phyloP scores from a whole-genome alignment of 352 stramenopile species.

The Phytophthora hibernalis region DNA sequence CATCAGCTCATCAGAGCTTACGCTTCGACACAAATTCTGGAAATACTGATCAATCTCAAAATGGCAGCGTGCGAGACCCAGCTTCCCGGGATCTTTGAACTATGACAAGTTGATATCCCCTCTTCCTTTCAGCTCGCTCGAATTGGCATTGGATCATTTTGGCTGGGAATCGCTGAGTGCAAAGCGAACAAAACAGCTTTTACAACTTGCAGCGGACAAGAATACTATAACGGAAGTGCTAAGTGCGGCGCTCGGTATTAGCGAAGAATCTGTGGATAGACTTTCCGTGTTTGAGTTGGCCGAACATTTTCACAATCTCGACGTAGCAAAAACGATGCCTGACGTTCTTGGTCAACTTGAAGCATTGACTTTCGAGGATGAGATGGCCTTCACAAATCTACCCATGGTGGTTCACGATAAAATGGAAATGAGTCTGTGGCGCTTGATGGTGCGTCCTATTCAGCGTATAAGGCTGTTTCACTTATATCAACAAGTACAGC shows the following conservation, averaged over 20 bases:
- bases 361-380: conserved; percentile 6
- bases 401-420: conserved; percentile 29
- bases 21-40: background rate
- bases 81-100: background rate
- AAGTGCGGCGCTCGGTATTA: conserved; percentile 1
- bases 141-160: conserved; percentile 29
- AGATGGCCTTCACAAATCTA: conserved; percentile 23
- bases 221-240: conserved; percentile 5
- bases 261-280: conserved; percentile 14
- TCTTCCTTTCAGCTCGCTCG: conserved; percentile 29
- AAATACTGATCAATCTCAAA: conserved; percentile 15
- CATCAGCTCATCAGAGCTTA: conserved; percentile 1
- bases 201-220: conserved; percentile 7
- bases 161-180: conserved; percentile 17
- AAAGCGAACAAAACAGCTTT: conserved; percentile 22
- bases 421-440: conserved; percentile 49
- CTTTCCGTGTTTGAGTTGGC: conserved; percentile 25
- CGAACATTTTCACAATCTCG: conserved; percentile 20
- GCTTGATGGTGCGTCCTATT: conserved; percentile 46
- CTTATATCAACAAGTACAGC: conserved; percentile 34
- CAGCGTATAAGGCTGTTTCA: conserved; percentile 45
- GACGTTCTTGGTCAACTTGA: conserved; percentile 13
- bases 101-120: background rate
- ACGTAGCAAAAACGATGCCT: background rate
- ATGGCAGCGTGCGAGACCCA: background rate